Evolutionary conservation across 179 eudicot species (phyloP).

Genomic region (Gypsophila paniculata): DNA sequence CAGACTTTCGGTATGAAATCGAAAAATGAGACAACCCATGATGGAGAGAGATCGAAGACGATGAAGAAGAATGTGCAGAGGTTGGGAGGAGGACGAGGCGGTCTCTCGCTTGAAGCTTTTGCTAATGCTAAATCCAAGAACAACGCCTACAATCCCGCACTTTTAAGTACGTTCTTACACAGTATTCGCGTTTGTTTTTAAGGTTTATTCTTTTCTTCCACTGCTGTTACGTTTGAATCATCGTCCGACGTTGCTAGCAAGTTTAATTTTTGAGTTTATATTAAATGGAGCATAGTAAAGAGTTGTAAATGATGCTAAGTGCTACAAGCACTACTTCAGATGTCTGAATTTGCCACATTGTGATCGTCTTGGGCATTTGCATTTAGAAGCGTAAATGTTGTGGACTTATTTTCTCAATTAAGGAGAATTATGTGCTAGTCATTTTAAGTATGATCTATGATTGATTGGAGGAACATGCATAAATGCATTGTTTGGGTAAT

Average conservation of each 20-base stretch:
- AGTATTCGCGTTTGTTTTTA: background rate
- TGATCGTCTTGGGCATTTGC: too few species aligned
- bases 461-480: background rate
- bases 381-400: too few species aligned
- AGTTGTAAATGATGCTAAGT: background rate
- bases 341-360: too few species aligned
- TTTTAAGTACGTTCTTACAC: constrained; percentile 46
- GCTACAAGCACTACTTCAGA: background rate
- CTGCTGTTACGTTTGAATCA: background rate
- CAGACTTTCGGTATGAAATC: constrained; percentile 4
- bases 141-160: constrained; percentile 66
- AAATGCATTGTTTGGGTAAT: background rate
- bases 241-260: background rate
- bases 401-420: background rate
- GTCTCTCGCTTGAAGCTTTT: constrained; percentile 76
- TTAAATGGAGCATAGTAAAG: too few species aligned
- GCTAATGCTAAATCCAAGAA: constrained; percentile 67
- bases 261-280: background rate
- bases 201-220: background rate
- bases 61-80: constrained; percentile 66
- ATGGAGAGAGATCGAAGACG: constrained; percentile 24
- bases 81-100: constrained; percentile 71
- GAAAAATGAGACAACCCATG: background rate
- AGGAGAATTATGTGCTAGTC: background rate
- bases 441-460: background rate